Conservation (phyloP, 2,329 filamentous ascomycete genomes). For the Phialophora macrospora region DNA sequence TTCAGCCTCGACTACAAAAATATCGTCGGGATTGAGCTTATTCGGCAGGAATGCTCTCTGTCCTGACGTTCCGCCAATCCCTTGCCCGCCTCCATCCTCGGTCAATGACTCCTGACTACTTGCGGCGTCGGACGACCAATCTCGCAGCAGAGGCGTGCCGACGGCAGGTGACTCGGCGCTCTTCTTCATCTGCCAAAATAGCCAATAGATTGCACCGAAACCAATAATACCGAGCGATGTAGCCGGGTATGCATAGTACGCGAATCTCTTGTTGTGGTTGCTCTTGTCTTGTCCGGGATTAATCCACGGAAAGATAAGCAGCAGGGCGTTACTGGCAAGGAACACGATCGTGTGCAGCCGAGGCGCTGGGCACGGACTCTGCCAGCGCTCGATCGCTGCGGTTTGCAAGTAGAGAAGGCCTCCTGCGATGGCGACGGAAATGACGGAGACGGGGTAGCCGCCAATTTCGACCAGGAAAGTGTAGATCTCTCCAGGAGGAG, state of each 20-base stretch:
- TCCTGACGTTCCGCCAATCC: not conserved
- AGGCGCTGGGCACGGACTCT: constrained; percentile 61
- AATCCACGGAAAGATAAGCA: constrained; percentile 65
- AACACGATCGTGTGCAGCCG: constrained; percentile 64
- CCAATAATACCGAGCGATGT: constrained; percentile 60
- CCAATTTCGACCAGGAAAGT: constrained; percentile 59
- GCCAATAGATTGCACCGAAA: constrained; percentile 60
- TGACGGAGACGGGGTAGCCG: constrained; percentile 43
- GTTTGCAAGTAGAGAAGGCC: constrained; percentile 58
- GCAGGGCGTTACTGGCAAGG: constrained; percentile 65
- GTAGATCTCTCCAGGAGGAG: constrained; percentile 69
- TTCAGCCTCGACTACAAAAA: constrained; percentile 5
- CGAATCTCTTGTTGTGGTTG: constrained; percentile 54
- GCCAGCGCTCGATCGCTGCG: constrained; percentile 50
- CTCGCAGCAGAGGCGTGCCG: constrained; percentile 5
- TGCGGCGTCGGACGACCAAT: not conserved
- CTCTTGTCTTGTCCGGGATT: constrained; percentile 56
- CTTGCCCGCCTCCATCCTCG: not conserved
- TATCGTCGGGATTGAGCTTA: not conserved
- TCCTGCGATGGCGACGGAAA: constrained; percentile 47
- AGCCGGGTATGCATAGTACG: constrained; percentile 62
- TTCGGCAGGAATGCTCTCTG: not conserved
- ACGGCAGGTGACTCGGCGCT: not conserved
- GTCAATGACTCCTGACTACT: not conserved
- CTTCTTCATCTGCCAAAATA: constrained; percentile 54